phyloP scores from a whole-genome alignment of 805 yeast species.

The Jamesozyma hellenica region DNA sequence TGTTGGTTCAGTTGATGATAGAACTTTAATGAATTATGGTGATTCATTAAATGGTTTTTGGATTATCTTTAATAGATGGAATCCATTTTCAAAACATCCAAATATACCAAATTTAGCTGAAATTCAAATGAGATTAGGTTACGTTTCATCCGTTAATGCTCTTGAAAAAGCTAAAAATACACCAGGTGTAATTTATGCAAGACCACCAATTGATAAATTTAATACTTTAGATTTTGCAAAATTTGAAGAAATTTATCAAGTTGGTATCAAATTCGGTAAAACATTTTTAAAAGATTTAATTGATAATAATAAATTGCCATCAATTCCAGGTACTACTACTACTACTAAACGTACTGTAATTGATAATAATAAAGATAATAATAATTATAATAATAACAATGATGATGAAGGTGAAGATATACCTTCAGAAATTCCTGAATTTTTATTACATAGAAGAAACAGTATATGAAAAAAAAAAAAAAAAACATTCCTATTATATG shows the following conservation, averaged over 20 bases:
- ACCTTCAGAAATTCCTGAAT: constrained; percentile 26
- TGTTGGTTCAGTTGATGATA: constrained; percentile 90
- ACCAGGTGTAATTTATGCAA: constrained; percentile 73
- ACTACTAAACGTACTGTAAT: no score
- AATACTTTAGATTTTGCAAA: constrained; percentile 88
- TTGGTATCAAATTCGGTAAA: constrained; percentile 70
- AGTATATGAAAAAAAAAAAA: constrained; percentile 37
- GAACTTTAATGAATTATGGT: constrained; percentile 83
- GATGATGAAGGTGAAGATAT: constrained; percentile 9
- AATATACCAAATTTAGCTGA: constrained; percentile 92
- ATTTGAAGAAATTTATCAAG: constrained; percentile 79
- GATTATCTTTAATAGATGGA: constrained; percentile 80
- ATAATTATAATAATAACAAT: no score
- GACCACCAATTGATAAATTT: constrained; percentile 90
- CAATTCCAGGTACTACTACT: constrained; percentile 47
- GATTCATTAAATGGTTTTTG: constrained; percentile 88
- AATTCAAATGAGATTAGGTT: constrained; percentile 84
- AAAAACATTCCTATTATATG: no score
- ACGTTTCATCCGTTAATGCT: constrained; percentile 91
- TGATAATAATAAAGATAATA: no score
- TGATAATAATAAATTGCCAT: constrained; percentile 45
- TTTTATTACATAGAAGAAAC: constrained; percentile 45
- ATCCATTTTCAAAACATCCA: constrained; percentile 80
- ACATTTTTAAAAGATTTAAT: constrained; percentile 43
- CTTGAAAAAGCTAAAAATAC: constrained; percentile 75